These are phyloP conservation scores for Aspergillus felis DNA, from an alignment of 2,329 filamentous ascomycete genomes.

Conservation along the genomic window DNA sequence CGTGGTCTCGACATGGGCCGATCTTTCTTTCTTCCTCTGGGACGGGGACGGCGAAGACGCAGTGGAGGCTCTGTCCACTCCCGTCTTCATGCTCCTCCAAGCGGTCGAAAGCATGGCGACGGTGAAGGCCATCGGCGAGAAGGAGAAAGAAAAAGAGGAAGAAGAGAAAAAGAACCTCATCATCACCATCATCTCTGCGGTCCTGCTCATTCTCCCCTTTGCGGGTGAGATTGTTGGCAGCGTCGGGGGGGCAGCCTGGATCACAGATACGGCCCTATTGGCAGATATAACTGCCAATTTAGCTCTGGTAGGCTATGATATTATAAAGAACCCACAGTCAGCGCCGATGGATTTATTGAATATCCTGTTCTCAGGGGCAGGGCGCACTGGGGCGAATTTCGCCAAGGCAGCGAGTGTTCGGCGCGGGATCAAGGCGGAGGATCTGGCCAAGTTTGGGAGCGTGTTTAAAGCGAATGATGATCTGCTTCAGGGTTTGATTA, in stretches of 20 bases:
- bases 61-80: conserved; percentile 2
- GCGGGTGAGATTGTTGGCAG: conserved; percentile 2
- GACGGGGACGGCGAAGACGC: conserved; percentile 2
- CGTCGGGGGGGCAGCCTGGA: conserved; percentile 1
- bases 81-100: conserved; percentile 7
- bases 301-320: conserved; percentile 8
- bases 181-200: conserved; percentile 8
- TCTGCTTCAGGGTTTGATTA: not conserved
- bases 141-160: conserved; percentile 7
- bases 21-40: conserved; percentile 1
- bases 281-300: conserved; percentile 4
- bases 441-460: conserved; percentile 1
- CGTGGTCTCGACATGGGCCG: not conserved
- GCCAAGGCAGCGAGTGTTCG: not conserved
- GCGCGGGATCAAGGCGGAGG: conserved; percentile 1
- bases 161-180: conserved; percentile 9
- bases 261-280: conserved; percentile 6
- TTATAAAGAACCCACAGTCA: conserved; percentile 9
- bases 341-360: not conserved
- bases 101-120: conserved; percentile 7
- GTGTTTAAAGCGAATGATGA: conserved; percentile 6
- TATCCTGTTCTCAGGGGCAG: not conserved
- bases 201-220: conserved; percentile 11
- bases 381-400: not conserved
- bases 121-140: conserved; percentile 8